Base-by-base conservation (phyloP, 2,329 filamentous ascomycete genomes). In the Anisogramma anomala region DNA sequence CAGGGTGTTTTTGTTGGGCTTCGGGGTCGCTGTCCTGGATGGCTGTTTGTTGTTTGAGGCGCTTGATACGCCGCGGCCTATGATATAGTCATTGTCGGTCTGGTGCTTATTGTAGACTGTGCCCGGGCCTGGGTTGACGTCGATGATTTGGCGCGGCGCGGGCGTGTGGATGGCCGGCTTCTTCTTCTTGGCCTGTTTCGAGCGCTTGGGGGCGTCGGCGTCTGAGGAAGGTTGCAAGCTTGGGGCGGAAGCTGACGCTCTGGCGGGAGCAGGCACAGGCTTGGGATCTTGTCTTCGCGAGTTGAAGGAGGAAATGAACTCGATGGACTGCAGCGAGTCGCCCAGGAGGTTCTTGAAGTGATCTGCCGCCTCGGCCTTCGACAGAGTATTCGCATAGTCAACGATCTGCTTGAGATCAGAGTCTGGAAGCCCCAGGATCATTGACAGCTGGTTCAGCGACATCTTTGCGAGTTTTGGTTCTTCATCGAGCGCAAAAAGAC, bases 341-440 rank as follows among this genome's bases (percentile, higher is more conserved):
- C 89, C 91, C 0, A 98, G 73, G 39, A 98, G 68, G 55, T 91
- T 86, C 58, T 79, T 82, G 47, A 98, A 81, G 60, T 96, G 86
- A 31, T 87, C 79, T 37, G 78, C 86, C 11, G 85, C 84, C 49
- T 82, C 83, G 38, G 77, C 64, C 55, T 82, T 87, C 15, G 86
- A 78, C 7, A 96, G 71, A 0, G 79, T 82, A 26, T 76, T 68
- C 2, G 84, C 79, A 58, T 95, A 95, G 35, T 84, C 77, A 50
- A 96, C 69, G 32, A 95, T 74, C 56, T 96, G 85, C 55, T 79
- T 76, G 23, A 96, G 68, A 30, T 89, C 87, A 10, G 84, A 79
- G 26, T 94, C 79, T 26, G 94, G 87, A 9, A 96, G 69, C 6
- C 87, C 86, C 1, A 98, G 71, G 13, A 98, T 71, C 55, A 77